Evolutionary conservation across 1,139 yeast genomes (phyloP).

Genomic region (Nakaseomyces nivariensis): DNA sequence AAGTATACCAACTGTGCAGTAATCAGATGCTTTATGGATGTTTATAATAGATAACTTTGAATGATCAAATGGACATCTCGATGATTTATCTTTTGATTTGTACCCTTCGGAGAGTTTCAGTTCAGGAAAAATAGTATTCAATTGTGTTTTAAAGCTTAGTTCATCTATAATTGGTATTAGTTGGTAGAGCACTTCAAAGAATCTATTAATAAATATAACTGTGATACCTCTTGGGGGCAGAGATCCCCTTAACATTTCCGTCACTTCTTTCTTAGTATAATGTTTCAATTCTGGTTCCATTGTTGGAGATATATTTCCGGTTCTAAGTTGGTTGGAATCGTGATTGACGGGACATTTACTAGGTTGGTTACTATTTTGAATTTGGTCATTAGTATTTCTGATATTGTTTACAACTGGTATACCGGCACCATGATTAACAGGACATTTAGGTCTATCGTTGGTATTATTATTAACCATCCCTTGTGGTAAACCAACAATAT

Average conservation of each 20-base stretch:
- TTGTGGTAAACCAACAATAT: slow-evolving; percentile 12
- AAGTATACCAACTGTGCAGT: slow-evolving; percentile 34
- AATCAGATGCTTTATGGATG: slow-evolving; percentile 24
- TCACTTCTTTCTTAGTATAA: slow-evolving; percentile 1
- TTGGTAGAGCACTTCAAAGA: slow-evolving; percentile 39
- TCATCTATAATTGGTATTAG: slow-evolving; percentile 45
- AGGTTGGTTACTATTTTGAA: not conserved
- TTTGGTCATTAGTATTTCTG: not conserved
- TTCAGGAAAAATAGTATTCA: slow-evolving; percentile 17
- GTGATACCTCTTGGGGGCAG: slow-evolving; percentile 37
- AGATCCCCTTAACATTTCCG: not conserved
- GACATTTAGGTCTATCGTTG: not conserved
- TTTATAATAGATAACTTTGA: slow-evolving; percentile 8
- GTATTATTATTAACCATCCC: not conserved
- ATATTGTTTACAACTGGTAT: not conserved
- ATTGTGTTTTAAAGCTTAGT: slow-evolving; percentile 25
- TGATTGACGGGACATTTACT: not conserved
- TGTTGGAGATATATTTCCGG: not conserved
- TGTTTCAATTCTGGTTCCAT: not conserved
- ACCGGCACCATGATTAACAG: not conserved
- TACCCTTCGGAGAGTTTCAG: slow-evolving; percentile 2
- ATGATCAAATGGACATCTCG: slow-evolving; percentile 4
- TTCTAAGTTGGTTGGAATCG: too few relatives aligned
- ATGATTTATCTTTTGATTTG: slow-evolving; percentile 2
- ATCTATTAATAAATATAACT: slow-evolving; percentile 33